Conservation (phyloP, 371 early-diverging fungal species). For the Catenaria anguillulae region DNA sequence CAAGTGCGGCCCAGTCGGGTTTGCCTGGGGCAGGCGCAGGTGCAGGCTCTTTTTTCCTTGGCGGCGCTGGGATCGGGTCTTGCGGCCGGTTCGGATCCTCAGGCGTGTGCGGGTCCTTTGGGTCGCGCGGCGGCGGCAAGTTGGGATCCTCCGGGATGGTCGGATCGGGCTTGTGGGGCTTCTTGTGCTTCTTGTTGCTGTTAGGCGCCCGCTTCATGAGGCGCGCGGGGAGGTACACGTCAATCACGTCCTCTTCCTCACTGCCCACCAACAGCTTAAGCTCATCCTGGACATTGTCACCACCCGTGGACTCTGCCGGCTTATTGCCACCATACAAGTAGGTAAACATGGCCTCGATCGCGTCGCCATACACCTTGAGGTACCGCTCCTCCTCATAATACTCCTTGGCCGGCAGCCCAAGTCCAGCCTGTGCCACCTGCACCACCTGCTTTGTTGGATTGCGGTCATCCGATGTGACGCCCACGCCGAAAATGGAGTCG, state of each 20-base stretch:
- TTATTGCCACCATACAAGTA: constrained; percentile 9
- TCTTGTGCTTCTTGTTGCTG: neutral
- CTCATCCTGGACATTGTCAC: no score
- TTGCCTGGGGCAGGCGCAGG: neutral
- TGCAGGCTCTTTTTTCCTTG: no score
- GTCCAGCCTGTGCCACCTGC: constrained; percentile 28
- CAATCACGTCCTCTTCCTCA: neutral
- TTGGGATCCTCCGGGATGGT: neutral
- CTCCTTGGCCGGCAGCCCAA: constrained; percentile 38
- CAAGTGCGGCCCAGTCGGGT: constrained; percentile 9
- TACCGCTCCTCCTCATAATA: constrained; percentile 33
- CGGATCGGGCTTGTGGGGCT: neutral
- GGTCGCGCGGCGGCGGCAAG: neutral
- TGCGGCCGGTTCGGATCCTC: neutral
- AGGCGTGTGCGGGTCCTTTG: neutral
- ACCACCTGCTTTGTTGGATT: constrained; percentile 28
- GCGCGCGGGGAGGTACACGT: no score
- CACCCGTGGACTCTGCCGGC: no score
- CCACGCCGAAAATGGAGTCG: constrained; percentile 17
- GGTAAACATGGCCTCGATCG: constrained; percentile 18
- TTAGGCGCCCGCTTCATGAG: neutral
- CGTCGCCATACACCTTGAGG: constrained; percentile 19
- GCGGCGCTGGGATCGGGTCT: neutral
- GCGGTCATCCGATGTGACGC: constrained; percentile 27
- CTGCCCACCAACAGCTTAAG: neutral